Evolutionary conservation across 2,329 filamentous ascomycete species (phyloP).

Genomic region (Aspergillus ruber): DNA sequence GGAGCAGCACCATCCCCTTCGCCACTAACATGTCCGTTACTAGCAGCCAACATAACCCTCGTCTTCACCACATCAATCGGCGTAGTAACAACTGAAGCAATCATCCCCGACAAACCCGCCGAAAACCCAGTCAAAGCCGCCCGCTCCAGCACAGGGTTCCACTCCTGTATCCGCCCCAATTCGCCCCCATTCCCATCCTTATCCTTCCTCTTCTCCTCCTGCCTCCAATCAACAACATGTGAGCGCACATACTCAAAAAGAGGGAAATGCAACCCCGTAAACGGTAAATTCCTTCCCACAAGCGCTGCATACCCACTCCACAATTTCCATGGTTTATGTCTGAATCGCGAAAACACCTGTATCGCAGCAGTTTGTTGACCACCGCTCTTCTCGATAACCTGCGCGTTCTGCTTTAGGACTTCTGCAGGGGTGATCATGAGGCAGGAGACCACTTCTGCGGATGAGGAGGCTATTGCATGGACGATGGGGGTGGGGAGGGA

Average conservation of each 20-base stretch:
- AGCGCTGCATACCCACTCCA: slow-evolving; percentile 74
- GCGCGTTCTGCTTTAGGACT: slow-evolving; percentile 89
- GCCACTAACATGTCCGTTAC: slow-evolving; percentile 14
- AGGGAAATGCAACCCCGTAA: slow-evolving; percentile 83
- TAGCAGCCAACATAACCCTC: slow-evolving; percentile 70
- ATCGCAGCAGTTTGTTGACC: slow-evolving; percentile 40
- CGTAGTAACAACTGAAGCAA: slow-evolving; percentile 76
- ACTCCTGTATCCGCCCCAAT: slow-evolving; percentile 11
- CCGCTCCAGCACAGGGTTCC: slow-evolving; percentile 53
- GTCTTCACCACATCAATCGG: slow-evolving; percentile 89
- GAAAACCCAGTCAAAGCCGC: slow-evolving; percentile 65
- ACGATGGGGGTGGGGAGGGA: slow-evolving; percentile 61
- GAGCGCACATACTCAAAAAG: slow-evolving; percentile 68
- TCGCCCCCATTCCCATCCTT: slow-evolving; percentile 27
- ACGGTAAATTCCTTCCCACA: slow-evolving; percentile 75
- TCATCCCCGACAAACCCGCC: slow-evolving; percentile 65
- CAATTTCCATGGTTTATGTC: slow-evolving; percentile 48
- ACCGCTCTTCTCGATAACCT: slow-evolving; percentile 57
- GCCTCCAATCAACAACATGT: slow-evolving; percentile 43
- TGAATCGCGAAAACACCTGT: slow-evolving; percentile 52
- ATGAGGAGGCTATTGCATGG: slow-evolving; percentile 66
- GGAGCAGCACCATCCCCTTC: background rate
- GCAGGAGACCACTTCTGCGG: slow-evolving; percentile 78
- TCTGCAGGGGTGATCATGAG: slow-evolving; percentile 82
- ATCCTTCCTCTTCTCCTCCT: slow-evolving; percentile 21